Evolutionary conservation across 2,329 filamentous ascomycete genomes (phyloP).

Genomic region (Fusarium aywerte): DNA sequence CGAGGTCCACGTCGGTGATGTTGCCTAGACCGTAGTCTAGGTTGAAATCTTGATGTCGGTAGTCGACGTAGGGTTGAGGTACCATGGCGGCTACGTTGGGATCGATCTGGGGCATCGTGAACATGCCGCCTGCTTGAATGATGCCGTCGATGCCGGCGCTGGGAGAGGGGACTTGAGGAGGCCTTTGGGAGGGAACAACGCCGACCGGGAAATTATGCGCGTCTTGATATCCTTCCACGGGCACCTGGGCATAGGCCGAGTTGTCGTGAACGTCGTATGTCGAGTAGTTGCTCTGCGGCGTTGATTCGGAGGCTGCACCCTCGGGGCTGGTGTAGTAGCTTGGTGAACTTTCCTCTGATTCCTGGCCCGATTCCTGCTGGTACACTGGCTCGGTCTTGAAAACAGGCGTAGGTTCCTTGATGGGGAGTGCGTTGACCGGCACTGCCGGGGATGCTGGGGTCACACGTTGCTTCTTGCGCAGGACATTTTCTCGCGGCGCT

Average conservation of each 20-base stretch:
- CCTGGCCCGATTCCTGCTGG: neutral
- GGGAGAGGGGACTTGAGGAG: conserved; percentile 21
- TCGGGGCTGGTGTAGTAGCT: conserved; percentile 25
- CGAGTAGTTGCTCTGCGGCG: conserved; percentile 31
- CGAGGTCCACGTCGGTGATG: conserved; percentile 39
- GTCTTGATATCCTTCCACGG: conserved; percentile 1
- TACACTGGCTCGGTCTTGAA: conserved; percentile 15
- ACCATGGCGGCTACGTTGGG: conserved; percentile 13
- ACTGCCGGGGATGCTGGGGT: neutral
- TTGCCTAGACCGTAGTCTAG: conserved; percentile 26
- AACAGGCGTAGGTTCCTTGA: neutral
- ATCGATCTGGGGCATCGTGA: conserved; percentile 16
- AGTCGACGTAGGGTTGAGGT: conserved; percentile 25
- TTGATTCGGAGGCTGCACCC: conserved; percentile 24
- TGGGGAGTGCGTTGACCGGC: neutral
- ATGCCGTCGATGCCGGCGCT: conserved; percentile 34
- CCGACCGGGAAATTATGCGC: neutral
- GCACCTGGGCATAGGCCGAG: neutral
- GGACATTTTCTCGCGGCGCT: conserved; percentile 1
- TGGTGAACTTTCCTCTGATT: conserved; percentile 31
- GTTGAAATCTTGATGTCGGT: conserved; percentile 16
- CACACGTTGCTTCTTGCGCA: conserved; percentile 30
- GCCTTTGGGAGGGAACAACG: neutral
- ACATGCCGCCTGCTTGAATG: conserved; percentile 13
- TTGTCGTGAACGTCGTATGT: conserved; percentile 17